These are phyloP conservation scores for Podaxis sp. DNA, from an alignment of 768 basidiomycete genomes.

Conservation along the genomic window DNA sequence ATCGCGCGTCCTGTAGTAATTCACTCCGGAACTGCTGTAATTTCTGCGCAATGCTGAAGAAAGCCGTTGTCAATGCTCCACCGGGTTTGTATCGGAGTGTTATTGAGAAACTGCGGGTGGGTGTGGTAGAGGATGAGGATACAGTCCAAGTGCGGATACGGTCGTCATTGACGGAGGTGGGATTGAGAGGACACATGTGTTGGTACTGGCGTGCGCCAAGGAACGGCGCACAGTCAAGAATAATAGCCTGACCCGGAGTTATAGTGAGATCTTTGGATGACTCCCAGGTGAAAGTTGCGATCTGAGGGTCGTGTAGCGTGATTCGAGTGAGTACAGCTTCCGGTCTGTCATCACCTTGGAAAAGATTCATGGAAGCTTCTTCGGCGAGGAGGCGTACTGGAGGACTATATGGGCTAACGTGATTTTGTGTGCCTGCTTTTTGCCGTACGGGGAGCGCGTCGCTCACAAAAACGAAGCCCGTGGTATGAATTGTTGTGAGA, in stretches of 20 bases:
- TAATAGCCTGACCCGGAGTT: conserved; percentile 46
- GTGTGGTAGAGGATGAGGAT: conserved; percentile 29
- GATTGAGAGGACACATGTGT: conserved; percentile 46
- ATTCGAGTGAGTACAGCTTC: conserved; percentile 35
- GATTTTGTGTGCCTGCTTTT: background rate
- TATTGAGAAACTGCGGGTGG: conserved; percentile 29
- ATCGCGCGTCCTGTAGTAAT: conserved; percentile 32
- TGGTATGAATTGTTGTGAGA: conserved; percentile 44
- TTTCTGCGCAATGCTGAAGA: conserved; percentile 46
- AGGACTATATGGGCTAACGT: conserved; percentile 52
- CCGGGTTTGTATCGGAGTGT: conserved; percentile 54
- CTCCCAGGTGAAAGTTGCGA: conserved; percentile 53
- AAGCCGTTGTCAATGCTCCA: conserved; percentile 49
- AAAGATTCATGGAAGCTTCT: conserved; percentile 30
- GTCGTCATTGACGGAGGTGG: conserved; percentile 51
- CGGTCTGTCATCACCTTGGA: conserved; percentile 22
- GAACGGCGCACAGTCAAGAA: conserved; percentile 50
- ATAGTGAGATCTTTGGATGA: conserved; percentile 28
- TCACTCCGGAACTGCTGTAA: conserved; percentile 35
- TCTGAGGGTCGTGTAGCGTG: conserved; percentile 37
- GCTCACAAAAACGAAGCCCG: conserved; percentile 48
- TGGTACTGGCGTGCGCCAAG: conserved; percentile 41
- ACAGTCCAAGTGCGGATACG: conserved; percentile 64
- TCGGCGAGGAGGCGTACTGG: conserved; percentile 49
- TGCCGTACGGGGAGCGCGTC: conserved; percentile 54